Evolutionary conservation across 179 eudicot species (phyloP).

Genomic region (Silene noctiflora): DNA sequence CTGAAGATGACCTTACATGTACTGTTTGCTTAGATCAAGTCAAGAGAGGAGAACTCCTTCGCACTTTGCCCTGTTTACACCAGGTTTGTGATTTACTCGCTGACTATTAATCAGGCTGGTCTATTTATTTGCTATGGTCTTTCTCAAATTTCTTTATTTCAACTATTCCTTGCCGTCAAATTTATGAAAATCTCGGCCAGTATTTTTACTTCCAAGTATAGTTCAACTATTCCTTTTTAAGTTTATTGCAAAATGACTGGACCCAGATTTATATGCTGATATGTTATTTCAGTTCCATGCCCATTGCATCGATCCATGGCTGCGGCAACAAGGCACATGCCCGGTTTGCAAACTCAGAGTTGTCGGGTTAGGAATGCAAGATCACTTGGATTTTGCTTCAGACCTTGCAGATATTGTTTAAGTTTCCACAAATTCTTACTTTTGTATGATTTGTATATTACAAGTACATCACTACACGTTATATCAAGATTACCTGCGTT

Average conservation of each 20-base stretch:
- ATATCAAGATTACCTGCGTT: neutral
- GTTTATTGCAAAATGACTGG: neutral
- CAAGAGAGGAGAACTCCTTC: conserved; percentile 54
- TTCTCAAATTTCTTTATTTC: too few relatives aligned
- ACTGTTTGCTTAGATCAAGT: conserved; percentile 71
- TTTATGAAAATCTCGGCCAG: neutral
- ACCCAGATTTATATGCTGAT: neutral
- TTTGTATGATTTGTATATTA: neutral
- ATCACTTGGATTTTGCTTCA: conserved; percentile 25
- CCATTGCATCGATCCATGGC: conserved; percentile 11
- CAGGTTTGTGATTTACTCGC: conserved; percentile 36
- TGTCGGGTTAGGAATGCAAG: conserved; percentile 32
- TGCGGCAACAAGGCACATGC: conserved; percentile 44
- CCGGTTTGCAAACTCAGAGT: conserved; percentile 41
- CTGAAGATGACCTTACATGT: conserved; percentile 57
- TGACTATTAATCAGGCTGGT: too few relatives aligned
- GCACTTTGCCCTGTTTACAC: conserved; percentile 73
- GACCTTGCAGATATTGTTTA: conserved; percentile 28
- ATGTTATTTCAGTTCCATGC: conserved; percentile 28
- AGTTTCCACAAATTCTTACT: neutral
- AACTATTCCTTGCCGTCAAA: too few relatives aligned
- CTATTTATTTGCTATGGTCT: too few relatives aligned
- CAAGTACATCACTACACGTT: neutral
- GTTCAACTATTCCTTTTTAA: neutral
- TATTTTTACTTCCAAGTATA: too few relatives aligned